Evolutionary conservation across 768 basidiomycete species (phyloP).

Genomic region (Pholiota microspora): DNA sequence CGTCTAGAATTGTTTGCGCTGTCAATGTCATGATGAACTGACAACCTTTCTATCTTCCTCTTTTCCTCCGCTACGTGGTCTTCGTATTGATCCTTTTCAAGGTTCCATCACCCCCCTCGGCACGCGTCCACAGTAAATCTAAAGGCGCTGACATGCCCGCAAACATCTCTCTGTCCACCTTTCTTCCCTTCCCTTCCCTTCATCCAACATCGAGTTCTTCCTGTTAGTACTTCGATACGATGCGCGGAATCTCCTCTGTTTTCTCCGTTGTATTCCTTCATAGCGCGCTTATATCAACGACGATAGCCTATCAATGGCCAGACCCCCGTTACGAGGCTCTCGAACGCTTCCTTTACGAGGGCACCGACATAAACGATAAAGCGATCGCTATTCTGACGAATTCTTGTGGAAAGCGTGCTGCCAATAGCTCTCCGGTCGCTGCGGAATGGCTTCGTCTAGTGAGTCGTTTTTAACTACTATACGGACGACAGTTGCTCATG

Average conservation of each 20-base stretch:
- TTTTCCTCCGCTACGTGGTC: background rate
- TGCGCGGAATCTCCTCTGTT: background rate
- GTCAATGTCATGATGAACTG: background rate
- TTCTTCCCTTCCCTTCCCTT: background rate
- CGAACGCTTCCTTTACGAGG: slow-evolving; percentile 5
- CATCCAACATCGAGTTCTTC: background rate
- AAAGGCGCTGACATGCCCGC: background rate
- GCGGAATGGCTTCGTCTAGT: slow-evolving; percentile 9
- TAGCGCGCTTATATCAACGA: background rate
- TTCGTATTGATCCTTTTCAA: background rate
- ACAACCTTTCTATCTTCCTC: background rate
- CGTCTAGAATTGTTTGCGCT: background rate
- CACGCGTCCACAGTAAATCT: background rate
- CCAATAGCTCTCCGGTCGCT: background rate
- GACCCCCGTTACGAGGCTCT: slow-evolving; percentile 7
- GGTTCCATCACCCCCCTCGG: background rate
- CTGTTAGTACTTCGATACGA: background rate
- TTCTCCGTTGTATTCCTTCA: background rate
- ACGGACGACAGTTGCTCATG: too few species aligned
- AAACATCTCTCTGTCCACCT: background rate
- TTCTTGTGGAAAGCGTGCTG: background rate
- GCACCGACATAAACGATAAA: slow-evolving; percentile 1
- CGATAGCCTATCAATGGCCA: slow-evolving; percentile 5
- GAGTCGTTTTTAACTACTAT: background rate
- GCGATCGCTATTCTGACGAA: background rate